Evolutionary conservation across 78 protist species (phyloP).

Genomic region (Planoprotostelium fungivorum): DNA sequence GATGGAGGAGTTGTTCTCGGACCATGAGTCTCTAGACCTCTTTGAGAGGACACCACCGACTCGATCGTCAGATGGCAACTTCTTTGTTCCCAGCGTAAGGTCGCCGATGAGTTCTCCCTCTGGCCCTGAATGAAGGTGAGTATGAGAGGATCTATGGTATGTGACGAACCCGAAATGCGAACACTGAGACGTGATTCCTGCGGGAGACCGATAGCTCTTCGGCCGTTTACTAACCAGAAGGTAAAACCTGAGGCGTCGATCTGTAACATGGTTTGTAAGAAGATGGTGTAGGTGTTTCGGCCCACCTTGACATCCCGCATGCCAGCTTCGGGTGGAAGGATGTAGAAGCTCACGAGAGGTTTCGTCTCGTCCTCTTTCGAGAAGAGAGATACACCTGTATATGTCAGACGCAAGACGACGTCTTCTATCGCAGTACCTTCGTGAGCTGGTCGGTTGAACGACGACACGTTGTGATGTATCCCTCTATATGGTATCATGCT

Average conservation of each 20-base stretch:
- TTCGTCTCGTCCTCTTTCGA: background rate
- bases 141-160: background rate
- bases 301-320: background rate
- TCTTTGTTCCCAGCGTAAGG: background rate
- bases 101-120: background rate
- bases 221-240: background rate
- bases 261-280: background rate
- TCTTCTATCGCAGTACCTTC: background rate
- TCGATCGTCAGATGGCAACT: background rate
- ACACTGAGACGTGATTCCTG: background rate
- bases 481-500: background rate
- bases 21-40: background rate
- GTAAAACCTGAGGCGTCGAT: background rate
- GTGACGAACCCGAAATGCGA: background rate
- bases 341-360: background rate
- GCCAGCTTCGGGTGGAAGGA: background rate
- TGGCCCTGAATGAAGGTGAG: background rate
- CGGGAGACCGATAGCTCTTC: background rate
- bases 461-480: background rate
- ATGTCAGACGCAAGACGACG: background rate
- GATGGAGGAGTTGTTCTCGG: background rate
- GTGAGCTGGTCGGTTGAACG: background rate
- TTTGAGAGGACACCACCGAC: background rate
- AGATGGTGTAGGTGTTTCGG: too few species aligned
- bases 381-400: background rate